These are phyloP conservation scores for Sporobolomyces roseus DNA, from an alignment of 768 basidiomycete species.

Conservation along the genomic window DNA sequence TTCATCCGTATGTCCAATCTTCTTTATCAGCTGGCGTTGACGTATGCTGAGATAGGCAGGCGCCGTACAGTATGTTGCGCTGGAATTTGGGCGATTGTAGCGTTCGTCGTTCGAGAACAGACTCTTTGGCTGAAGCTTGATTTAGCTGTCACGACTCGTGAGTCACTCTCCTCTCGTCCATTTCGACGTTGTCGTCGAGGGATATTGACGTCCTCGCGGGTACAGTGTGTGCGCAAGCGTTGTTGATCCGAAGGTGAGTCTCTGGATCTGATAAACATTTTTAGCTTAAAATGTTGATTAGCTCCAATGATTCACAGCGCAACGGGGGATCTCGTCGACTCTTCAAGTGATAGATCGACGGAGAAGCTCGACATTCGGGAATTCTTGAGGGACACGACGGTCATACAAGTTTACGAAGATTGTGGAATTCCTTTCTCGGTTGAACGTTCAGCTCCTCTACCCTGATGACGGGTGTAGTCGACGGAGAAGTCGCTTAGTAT, in stretches of 20 bases:
- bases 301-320: too few species aligned
- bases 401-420: too few species aligned
- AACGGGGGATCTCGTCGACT: too few species aligned
- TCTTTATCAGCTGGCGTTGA: not conserved
- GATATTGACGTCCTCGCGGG: not conserved
- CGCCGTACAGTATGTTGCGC: not conserved
- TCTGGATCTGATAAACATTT: not conserved
- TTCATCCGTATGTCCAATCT: not conserved
- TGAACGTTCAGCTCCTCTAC: not conserved
- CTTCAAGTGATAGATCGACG: too few species aligned
- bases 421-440: not conserved
- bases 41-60: not conserved
- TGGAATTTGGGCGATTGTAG: not conserved
- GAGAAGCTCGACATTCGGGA: not conserved
- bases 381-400: not conserved
- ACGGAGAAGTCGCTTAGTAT: too few species aligned
- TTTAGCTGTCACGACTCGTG: not conserved
- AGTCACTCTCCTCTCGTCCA: not conserved
- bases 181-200: not conserved
- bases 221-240: not conserved
- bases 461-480: too few species aligned
- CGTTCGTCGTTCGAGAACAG: slow-evolving; percentile 9
- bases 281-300: too few species aligned
- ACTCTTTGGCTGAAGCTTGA: not conserved
- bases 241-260: not conserved